Percentiles rank a stretch among this genome's conserved stretches.
Conservation (phyloP, 768 basidiomycete species). For the Mycena kentingensis region DNA sequence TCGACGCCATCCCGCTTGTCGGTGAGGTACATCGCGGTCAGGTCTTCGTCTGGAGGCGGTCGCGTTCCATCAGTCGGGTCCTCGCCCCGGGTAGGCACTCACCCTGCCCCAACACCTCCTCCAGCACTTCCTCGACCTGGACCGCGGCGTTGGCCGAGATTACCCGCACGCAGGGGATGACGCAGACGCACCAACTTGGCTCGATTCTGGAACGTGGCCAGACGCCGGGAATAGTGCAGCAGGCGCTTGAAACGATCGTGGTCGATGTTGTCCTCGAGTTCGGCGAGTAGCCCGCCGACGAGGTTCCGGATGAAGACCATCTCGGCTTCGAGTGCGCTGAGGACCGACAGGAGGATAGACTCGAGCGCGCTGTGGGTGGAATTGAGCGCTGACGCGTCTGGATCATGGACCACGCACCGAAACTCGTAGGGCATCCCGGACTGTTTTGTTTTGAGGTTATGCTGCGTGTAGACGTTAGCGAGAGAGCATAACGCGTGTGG, state of each 20-base stretch:
- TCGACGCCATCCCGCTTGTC: slow-evolving; percentile 69
- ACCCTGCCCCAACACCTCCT: slow-evolving; percentile 93
- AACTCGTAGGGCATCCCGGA: slow-evolving; percentile 85
- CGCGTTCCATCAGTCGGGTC: neutral
- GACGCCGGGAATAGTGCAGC: slow-evolving; percentile 86
- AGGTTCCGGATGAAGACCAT: slow-evolving; percentile 93
- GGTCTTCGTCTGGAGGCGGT: slow-evolving; percentile 95
- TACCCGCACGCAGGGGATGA: neutral
- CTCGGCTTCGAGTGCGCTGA: slow-evolving; percentile 93
- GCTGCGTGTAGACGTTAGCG: slow-evolving; percentile 44
- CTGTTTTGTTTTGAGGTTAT: slow-evolving; percentile 77
- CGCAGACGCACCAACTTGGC: slow-evolving; percentile 67
- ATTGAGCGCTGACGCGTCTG: slow-evolving; percentile 21
- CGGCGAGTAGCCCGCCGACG: slow-evolving; percentile 86
- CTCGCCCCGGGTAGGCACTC: neutral
- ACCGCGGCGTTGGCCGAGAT: slow-evolving; percentile 3
- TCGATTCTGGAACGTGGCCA: slow-evolving; percentile 88
- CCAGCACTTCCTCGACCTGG: slow-evolving; percentile 86
- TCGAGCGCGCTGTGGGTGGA: slow-evolving; percentile 75
- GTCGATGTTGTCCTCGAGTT: slow-evolving; percentile 94
- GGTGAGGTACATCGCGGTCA: slow-evolving; percentile 93
- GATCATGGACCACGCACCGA: slow-evolving; percentile 48
- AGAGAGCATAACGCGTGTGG: slow-evolving; percentile 5
- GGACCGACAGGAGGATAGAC: slow-evolving; percentile 86
- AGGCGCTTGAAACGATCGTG: slow-evolving; percentile 91